These are phyloP conservation scores for Aspergillus sp. DNA, from an alignment of 2,329 filamentous ascomycete genomes.

Conservation along the genomic window DNA sequence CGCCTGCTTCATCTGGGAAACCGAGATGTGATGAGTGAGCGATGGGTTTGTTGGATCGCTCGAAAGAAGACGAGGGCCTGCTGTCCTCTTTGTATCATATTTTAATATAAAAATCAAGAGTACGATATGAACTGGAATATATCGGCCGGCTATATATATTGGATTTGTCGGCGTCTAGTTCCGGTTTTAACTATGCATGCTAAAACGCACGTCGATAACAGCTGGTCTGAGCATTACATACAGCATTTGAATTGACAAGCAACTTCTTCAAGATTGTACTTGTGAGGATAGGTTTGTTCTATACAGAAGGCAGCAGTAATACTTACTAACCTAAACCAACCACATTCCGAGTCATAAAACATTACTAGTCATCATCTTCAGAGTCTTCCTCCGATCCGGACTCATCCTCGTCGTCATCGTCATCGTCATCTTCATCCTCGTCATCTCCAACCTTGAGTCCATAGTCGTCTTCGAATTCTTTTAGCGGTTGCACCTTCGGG, in stretches of 20 bases:
- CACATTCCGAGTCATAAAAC: neutral
- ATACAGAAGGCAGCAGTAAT: neutral
- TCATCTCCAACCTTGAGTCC: conserved; percentile 67
- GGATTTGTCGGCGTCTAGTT: neutral
- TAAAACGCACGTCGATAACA: neutral
- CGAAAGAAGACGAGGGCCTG: neutral
- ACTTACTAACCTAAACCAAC: neutral
- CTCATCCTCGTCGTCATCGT: conserved; percentile 22
- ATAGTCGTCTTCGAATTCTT: conserved; percentile 86
- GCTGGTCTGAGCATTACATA: neutral
- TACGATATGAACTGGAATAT: neutral
- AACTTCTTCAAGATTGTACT: neutral
- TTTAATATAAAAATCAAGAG: conserved; percentile 10
- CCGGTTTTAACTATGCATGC: neutral
- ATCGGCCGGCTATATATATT: neutral
- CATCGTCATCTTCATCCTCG: conserved; percentile 47
- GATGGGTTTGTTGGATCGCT: neutral
- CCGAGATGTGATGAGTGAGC: neutral
- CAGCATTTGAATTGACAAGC: neutral
- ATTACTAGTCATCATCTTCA: neutral
- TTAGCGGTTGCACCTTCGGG: conserved; percentile 70
- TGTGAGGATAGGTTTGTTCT: neutral
- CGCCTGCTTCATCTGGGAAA: neutral
- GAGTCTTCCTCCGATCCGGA: neutral
- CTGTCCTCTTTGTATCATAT: conserved; percentile 16